These are phyloP conservation scores for Penstemon davidsonii DNA, from an alignment of 257 asterid species.

Conservation along the genomic window DNA sequence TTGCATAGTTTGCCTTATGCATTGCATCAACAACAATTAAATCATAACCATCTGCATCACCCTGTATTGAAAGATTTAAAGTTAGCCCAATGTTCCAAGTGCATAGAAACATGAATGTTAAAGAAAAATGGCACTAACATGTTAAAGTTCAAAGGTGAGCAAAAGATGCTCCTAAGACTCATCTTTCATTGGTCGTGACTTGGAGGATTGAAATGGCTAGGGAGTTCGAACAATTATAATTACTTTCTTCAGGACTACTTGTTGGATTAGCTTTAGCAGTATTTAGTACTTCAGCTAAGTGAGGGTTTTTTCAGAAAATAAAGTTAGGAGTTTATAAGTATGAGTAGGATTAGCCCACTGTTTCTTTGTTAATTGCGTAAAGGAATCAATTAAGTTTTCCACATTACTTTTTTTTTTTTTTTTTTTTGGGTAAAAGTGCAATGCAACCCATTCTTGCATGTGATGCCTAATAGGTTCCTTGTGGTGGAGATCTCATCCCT, in stretches of 20 bases:
- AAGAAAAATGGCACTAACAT: conserved; percentile 8
- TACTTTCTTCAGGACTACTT: background rate
- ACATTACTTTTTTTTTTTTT: background rate
- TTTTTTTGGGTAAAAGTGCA: background rate
- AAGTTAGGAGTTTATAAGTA: background rate
- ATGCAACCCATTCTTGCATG: background rate
- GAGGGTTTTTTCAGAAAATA: background rate
- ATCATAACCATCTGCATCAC: conserved; percentile 99
- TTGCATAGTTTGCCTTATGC: conserved; percentile 99
- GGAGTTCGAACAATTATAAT: conserved; percentile 5
- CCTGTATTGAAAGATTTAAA: conserved; percentile 54
- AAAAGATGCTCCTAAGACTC: background rate
- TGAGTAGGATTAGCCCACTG: background rate
- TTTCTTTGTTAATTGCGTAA: background rate
- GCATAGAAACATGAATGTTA: background rate
- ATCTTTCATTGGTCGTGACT: background rate
- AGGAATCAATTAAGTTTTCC: background rate
- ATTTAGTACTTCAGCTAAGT: background rate
- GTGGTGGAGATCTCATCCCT: background rate
- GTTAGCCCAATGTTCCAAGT: conserved; percentile 23
- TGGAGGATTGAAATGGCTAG: conserved; percentile 7
- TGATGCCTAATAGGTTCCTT: background rate
- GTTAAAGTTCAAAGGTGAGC: conserved; percentile 1
- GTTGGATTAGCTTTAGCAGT: background rate
- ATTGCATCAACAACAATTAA: conserved; percentile 97